Evolutionary conservation across 176 grass and related monocot species (phyloP).

Genomic region (Pontederia crassipes): DNA sequence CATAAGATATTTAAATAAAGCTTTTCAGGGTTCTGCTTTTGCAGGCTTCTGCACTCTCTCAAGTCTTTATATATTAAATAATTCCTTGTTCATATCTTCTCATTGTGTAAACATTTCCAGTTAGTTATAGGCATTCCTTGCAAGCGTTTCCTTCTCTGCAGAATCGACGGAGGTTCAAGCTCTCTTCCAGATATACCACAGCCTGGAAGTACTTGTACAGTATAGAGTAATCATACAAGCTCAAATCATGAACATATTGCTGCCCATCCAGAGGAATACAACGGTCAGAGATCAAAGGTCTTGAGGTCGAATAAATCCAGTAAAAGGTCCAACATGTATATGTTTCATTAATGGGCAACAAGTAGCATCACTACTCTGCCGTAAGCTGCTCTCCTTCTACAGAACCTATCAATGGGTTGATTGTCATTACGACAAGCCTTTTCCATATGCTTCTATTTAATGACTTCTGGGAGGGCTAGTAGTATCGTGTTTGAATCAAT

Average conservation of each 20-base stretch:
- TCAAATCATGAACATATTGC: constrained; percentile 75
- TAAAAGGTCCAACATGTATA: too few species aligned
- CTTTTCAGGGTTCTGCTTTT: too few species aligned
- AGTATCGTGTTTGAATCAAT: constrained; percentile 17
- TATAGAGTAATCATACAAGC: constrained; percentile 69
- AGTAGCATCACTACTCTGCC: constrained; percentile 16
- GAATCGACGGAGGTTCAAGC: constrained; percentile 45
- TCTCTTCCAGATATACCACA: constrained; percentile 82
- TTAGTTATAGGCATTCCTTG: constrained; percentile 80
- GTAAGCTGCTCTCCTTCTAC: constrained; percentile 79
- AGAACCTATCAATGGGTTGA: constrained; percentile 86
- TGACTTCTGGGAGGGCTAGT: constrained; percentile 74
- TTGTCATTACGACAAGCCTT: constrained; percentile 59
- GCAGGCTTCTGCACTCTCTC: too few species aligned
- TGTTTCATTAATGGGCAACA: too few species aligned
- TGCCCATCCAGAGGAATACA: constrained; percentile 60
- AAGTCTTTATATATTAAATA: too few species aligned
- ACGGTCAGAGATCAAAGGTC: neutral
- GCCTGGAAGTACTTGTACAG: constrained; percentile 75
- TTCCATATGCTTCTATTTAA: constrained; percentile 50
- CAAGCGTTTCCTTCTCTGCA: constrained; percentile 62
- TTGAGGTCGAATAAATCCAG: neutral
- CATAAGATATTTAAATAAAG: too few species aligned
- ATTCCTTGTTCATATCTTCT: constrained; percentile 31
- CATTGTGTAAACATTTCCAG: constrained; percentile 68